These are phyloP conservation scores for Monascus purpureus DNA, from an alignment of 495 filamentous ascomycete species.

Conservation along the genomic window DNA sequence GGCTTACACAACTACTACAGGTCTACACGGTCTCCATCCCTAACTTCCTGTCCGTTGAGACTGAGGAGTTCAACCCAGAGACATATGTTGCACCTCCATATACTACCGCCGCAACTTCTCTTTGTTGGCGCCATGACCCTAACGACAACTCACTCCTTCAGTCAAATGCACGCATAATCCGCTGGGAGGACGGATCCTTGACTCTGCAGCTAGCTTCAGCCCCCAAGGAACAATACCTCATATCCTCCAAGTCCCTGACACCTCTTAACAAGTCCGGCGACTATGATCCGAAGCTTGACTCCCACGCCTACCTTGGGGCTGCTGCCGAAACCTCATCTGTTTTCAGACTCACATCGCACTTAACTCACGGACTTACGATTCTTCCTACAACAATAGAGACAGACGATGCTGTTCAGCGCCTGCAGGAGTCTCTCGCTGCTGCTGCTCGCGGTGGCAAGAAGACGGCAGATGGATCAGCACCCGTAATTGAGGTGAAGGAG, in stretches of 20 bases:
- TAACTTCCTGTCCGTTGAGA: conserved; percentile 62
- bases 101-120: conserved; percentile 49
- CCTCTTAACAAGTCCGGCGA: conserved; percentile 44
- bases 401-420: conserved; percentile 62
- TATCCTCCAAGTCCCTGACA: conserved; percentile 61
- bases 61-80: conserved; percentile 56
- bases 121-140: conserved; percentile 60
- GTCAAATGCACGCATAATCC: conserved; percentile 64
- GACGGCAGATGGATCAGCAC: conserved; percentile 42
- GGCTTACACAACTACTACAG: conserved; percentile 28
- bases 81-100: conserved; percentile 58
- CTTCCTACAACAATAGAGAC: conserved; percentile 53
- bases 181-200: conserved; percentile 74
- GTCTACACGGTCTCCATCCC: conserved; percentile 69
- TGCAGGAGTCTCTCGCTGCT: conserved; percentile 55
- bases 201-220: conserved; percentile 63
- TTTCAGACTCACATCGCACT: conserved; percentile 63
- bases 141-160: conserved; percentile 42
- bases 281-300: conserved; percentile 58
- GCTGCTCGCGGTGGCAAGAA: conserved; percentile 41
- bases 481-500: conserved; percentile 45
- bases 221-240: conserved; percentile 66
- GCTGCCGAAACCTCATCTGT: conserved; percentile 54
- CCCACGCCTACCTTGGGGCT: conserved; percentile 70
- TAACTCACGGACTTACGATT: conserved; percentile 63